Conservation (phyloP, 768 basidiomycete genomes). For the Boletus rubropictus region DNA sequence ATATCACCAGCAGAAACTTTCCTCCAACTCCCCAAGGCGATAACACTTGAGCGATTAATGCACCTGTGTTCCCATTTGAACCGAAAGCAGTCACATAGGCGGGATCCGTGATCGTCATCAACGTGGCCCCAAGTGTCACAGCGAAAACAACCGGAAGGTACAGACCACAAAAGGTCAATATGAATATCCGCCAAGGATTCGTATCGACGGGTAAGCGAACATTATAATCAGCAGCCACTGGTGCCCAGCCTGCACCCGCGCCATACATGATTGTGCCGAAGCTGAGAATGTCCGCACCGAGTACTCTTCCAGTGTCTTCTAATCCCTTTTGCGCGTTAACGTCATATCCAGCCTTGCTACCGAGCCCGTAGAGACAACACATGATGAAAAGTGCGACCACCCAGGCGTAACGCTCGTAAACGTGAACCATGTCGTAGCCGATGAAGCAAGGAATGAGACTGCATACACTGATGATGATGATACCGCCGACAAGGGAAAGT, state of each 20-base stretch:
- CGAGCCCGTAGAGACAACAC: constrained; percentile 48
- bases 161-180: constrained; percentile 46
- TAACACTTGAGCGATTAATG: constrained; percentile 41
- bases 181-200: constrained; percentile 39
- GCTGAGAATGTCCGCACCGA: constrained; percentile 44
- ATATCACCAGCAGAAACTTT: constrained; percentile 37
- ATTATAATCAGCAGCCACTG: constrained; percentile 52
- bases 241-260: constrained; percentile 44
- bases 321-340: constrained; percentile 36
- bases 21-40: constrained; percentile 40
- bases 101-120: constrained; percentile 39
- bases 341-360: constrained; percentile 42
- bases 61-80: constrained; percentile 37
- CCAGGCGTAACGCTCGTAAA: constrained; percentile 55
- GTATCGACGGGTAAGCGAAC: constrained; percentile 43
- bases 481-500: constrained; percentile 43
- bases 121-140: constrained; percentile 31
- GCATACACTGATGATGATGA: constrained; percentile 42
- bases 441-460: constrained; percentile 42
- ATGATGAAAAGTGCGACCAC: constrained; percentile 41
- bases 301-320: constrained; percentile 40
- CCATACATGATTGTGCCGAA: constrained; percentile 52
- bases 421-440: constrained; percentile 42
- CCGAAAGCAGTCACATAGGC: constrained; percentile 38
- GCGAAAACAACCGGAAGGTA: constrained; percentile 43